Percentiles rank a stretch among this genome's conserved stretches.
These are phyloP conservation scores for Salix suchowensis DNA, from an alignment of 345 rosid genomes.

Conservation along the genomic window DNA sequence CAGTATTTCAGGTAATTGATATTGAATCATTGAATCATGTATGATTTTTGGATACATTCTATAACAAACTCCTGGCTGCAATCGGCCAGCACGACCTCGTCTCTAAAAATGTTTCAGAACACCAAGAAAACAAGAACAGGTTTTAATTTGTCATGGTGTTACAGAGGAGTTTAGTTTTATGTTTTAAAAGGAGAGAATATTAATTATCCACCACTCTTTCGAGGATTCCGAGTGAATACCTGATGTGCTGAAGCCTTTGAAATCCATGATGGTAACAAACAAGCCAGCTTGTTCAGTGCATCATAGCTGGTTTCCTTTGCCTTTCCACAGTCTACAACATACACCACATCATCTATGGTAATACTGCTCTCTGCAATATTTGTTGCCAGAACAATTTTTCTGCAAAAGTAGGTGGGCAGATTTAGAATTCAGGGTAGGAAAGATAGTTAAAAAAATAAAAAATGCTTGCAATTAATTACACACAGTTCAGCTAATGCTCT, in stretches of 20 bases:
- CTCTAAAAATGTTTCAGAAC: conserved; percentile 43
- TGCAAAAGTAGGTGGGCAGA: conserved; percentile 26
- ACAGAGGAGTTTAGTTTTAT: conserved; percentile 2
- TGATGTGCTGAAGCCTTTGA: conserved; percentile 95
- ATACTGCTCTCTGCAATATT: conserved; percentile 98
- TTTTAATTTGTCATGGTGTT: conserved; percentile 9
- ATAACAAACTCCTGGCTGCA: conserved; percentile 93
- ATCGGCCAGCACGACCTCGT: conserved; percentile 98
- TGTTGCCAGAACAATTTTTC: conserved; percentile 92
- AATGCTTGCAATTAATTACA: not conserved
- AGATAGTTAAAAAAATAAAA: not conserved
- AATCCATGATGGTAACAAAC: conserved; percentile 92
- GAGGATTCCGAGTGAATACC: conserved; percentile 39
- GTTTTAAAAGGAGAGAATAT: conserved; percentile 4
- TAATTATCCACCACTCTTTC: conserved; percentile 2
- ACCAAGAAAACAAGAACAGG: conserved; percentile 5
- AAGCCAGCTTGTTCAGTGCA: conserved; percentile 93
- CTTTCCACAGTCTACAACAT: conserved; percentile 94
- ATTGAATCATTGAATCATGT: conserved; percentile 68
- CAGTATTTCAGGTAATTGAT: conserved; percentile 89
- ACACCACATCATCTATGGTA: conserved; percentile 94
- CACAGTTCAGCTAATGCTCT: not conserved
- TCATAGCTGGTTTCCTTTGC: conserved; percentile 97
- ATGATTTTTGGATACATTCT: conserved; percentile 82
- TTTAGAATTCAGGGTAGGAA: not conserved